Percentiles rank a stretch among this genome's conserved stretches.
Conservation (phyloP, 1,139 yeast genomes). For the Geotrichum phurueaensis region DNA sequence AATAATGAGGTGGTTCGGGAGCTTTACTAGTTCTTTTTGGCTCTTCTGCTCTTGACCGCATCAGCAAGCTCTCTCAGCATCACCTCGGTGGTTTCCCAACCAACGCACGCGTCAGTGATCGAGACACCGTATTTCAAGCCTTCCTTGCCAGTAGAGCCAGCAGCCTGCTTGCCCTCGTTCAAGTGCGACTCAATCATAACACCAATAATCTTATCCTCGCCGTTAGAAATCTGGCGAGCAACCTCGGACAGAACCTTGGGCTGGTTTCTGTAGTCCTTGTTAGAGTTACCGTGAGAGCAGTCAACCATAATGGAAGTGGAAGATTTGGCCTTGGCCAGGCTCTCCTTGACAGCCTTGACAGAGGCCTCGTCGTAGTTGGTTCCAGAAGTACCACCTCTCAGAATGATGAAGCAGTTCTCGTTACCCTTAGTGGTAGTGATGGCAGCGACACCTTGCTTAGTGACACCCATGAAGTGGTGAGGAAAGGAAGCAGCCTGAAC, state of each 20-base stretch:
- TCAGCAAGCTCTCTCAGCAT: conserved; percentile 67
- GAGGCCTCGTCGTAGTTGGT: conserved; percentile 80
- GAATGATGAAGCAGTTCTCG: conserved; percentile 79
- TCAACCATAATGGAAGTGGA: conserved; percentile 81
- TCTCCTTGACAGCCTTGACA: conserved; percentile 62
- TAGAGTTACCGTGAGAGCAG: conserved; percentile 95
- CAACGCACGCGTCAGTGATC: conserved; percentile 93
- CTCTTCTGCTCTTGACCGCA: conserved; percentile 74
- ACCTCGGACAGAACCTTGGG: conserved; percentile 81
- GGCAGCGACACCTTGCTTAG: conserved; percentile 92
- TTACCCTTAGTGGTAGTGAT: conserved; percentile 95
- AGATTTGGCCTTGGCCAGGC: conserved; percentile 49
- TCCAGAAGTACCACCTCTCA: conserved; percentile 92
- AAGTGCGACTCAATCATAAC: conserved; percentile 94
- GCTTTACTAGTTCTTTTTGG: not conserved
- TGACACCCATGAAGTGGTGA: conserved; percentile 89
- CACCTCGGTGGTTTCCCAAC: conserved; percentile 75
- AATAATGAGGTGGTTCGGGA: not conserved
- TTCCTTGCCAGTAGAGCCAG: conserved; percentile 60
- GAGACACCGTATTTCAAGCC: conserved; percentile 83
- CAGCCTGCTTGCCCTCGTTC: conserved; percentile 88
- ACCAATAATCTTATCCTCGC: conserved; percentile 77
- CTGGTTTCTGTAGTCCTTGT: conserved; percentile 84
- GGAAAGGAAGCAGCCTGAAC: conserved; percentile 87
- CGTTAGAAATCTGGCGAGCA: conserved; percentile 71